phyloP scores from a whole-genome alignment of 2,329 filamentous ascomycete species.

The Aspergillus vadensis region DNA sequence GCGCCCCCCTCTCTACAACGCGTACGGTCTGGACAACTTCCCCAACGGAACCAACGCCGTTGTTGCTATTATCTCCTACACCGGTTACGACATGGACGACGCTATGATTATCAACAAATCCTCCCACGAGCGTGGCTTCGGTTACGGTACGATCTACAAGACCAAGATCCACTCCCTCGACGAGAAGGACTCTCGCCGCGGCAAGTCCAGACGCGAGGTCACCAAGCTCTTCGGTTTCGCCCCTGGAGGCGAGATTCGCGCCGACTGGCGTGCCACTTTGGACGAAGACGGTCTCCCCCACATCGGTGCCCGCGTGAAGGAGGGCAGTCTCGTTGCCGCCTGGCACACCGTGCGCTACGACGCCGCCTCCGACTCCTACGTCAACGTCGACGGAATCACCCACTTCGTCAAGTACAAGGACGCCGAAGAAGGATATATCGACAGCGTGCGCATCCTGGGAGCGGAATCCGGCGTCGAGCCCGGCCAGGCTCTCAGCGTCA shows the following conservation, averaged over 20 bases:
- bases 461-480: conserved; percentile 81
- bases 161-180: conserved; percentile 88
- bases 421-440: conserved; percentile 80
- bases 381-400: conserved; percentile 83
- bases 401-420: conserved; percentile 96
- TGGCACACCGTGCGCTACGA: conserved; percentile 87
- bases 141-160: conserved; percentile 96
- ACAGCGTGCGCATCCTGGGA: conserved; percentile 89
- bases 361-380: conserved; percentile 66
- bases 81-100: conserved; percentile 99
- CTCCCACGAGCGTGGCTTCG: conserved; percentile 91
- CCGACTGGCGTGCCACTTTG: conserved; percentile 69
- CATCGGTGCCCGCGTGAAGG: conserved; percentile 73
- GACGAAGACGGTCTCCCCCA: conserved; percentile 86
- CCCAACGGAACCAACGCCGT: conserved; percentile 94
- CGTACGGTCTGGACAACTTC: conserved; percentile 97
- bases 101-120: conserved; percentile 99
- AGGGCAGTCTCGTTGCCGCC: conserved; percentile 83
- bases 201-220: conserved; percentile 67
- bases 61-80: conserved; percentile 97
- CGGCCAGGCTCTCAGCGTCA: conserved; percentile 85
- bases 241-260: conserved; percentile 71
- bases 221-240: conserved; percentile 90
- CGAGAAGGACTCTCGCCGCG: conserved; percentile 70
- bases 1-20: conserved; percentile 87